Evolutionary conservation across 768 basidiomycete genomes (phyloP), one percentile per base, ranked within the genome.

Genomic region (Lactarius quietus): DNA sequence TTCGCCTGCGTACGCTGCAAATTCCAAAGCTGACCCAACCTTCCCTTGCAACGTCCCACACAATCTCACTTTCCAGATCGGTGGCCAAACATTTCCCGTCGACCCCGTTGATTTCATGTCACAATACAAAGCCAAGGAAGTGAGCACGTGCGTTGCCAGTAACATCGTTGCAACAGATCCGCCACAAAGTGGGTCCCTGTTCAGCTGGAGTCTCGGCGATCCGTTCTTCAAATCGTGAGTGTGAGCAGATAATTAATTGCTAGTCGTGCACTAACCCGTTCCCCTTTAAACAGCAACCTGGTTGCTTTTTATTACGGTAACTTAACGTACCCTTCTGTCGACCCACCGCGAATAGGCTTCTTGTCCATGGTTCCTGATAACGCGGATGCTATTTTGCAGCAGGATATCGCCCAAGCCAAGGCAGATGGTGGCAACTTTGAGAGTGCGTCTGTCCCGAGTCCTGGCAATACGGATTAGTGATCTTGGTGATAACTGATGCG

Each of bases 141-240:
- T 59, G n/a, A 69, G 23, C 8, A 67, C 61, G 38, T 69, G 68
- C 48, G 41, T 63, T 45, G 62, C 62, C 31, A 35, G 36, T 48
- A 66, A 63, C 31, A 20, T 69, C 36, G 65, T 63, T 2, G 20
- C n/a, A 43, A 69, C 68, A 39, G 68, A 69, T 39, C 68, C 68
- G 26, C 68, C 68, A 26, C 12, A n/a, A 3, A 33, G 3, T 17
- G 65, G 65, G 31, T 48, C 58, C 10, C 53, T 90, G 86, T 70
- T 86, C 84, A 71, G 58, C 58, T 92, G 90, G 89, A 90, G 84
- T 75, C 75, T 92, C 31, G 90, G 90, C 3, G 83, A 82, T 69
- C 89, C 90, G 1, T 91, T 92, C 68, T 71, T 92, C 68, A 90
- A 90, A 72, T 81, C 87, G 89, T 90, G 65, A 52, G 84, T 76